Percentiles rank a stretch among this genome's conserved stretches.
These are phyloP conservation scores for Curvularia spicifera DNA, from an alignment of 2,329 filamentous ascomycete genomes.

Conservation along the genomic window DNA sequence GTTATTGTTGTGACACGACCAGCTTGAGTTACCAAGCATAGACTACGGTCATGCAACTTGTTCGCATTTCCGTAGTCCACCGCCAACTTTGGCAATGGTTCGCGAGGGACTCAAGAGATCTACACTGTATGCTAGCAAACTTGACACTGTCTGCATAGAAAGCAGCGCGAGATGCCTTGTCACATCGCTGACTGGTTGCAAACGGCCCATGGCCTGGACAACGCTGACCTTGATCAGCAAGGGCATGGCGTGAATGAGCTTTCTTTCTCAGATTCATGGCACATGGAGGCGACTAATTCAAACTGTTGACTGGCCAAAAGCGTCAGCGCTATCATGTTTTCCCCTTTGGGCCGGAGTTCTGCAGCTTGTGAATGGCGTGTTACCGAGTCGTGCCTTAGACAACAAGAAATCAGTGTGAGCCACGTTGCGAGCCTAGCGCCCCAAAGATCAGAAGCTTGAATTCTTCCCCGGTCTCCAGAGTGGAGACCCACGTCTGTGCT, in stretches of 20 bases:
- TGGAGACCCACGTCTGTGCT: constrained; percentile 22
- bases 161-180: neutral
- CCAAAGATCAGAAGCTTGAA: constrained; percentile 3
- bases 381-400: neutral
- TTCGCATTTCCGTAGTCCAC: constrained; percentile 6
- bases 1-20: neutral
- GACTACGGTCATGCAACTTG: neutral
- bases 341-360: neutral
- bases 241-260: neutral
- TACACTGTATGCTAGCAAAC: neutral
- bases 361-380: neutral
- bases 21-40: neutral
- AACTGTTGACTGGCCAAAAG: neutral
- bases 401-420: neutral
- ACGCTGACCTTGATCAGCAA: neutral
- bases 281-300: neutral
- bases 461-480: constrained; percentile 14
- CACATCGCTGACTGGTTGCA: neutral
- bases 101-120: neutral
- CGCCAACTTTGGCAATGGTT: neutral
- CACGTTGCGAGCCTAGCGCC: neutral
- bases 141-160: neutral
- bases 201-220: neutral
- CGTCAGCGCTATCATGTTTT: neutral
- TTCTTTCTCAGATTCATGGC: neutral